A percentile compares a stretch with the other conserved stretches of the same genome.
phyloP scores from a whole-genome alignment of 495 filamentous ascomycete genomes.

The Penicillium cinerascens region DNA sequence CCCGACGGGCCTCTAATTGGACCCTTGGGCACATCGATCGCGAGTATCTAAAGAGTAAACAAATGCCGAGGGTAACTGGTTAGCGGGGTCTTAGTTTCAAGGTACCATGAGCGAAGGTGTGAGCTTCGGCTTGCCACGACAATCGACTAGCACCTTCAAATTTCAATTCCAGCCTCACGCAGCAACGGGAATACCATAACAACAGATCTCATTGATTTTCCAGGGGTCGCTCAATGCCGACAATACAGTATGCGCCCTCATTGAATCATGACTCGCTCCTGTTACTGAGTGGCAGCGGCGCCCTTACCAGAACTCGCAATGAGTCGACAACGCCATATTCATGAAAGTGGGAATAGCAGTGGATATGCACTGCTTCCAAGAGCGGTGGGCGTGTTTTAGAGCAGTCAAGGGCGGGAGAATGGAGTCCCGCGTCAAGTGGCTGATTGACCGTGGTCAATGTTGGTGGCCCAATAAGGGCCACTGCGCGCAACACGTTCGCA shows the following conservation, averaged over 20 bases:
- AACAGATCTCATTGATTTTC: not conserved
- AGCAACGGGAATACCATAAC: not conserved
- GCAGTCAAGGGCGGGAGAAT: not conserved
- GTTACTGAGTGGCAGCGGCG: not conserved
- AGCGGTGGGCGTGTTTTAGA: conserved; percentile 7
- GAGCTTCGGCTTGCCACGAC: too few relatives aligned
- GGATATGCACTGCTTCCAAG: conserved; percentile 2
- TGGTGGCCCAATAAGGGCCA: not conserved
- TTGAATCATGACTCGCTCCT: not conserved
- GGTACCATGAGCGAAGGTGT: too few relatives aligned
- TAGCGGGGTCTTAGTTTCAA: too few relatives aligned
- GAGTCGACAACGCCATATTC: not conserved
- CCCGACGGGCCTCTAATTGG: not conserved
- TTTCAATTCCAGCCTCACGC: not conserved
- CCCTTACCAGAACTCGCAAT: not conserved
- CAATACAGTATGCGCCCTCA: too few relatives aligned
- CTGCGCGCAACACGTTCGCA: not conserved
- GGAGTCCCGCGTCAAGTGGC: not conserved
- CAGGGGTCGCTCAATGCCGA: not conserved
- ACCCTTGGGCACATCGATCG: not conserved
- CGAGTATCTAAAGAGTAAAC: too few relatives aligned
- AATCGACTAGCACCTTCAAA: too few relatives aligned
- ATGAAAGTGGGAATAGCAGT: not conserved
- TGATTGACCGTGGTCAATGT: too few relatives aligned
- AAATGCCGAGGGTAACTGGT: too few relatives aligned